Base-by-base conservation (phyloP, 2,329 filamentous ascomycete species). In the Monilinia polystroma region DNA sequence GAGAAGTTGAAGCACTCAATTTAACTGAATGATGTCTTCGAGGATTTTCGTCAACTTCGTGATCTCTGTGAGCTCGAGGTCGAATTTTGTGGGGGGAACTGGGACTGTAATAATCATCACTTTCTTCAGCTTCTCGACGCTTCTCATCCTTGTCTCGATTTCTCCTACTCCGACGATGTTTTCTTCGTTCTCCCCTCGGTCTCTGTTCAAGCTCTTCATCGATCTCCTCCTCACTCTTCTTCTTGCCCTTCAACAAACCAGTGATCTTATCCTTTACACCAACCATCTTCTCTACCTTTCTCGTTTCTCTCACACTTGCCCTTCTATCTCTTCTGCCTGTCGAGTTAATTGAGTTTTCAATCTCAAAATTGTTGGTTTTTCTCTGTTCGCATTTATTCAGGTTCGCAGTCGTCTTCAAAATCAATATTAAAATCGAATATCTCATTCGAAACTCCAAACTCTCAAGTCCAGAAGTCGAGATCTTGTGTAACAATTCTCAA, bases 121-220 rank as follows among this genome's bases (percentile, higher is more conserved):
- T 29, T 5, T 49, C 45, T 8, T 26, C 58, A 3, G n/a, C 45
- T 35, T 35, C 32, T 35, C 32, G 32, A 35, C 32, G 32, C 32
- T 35, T 35, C 14, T 62, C 58, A 38, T n/a, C 45, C n/a, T 51
- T 60, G 1, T 60, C 58, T 11, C 58, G 45, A 51, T 62, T 62
- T 38, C 45, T 62, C 29, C 58, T 62, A 38, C 45, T 62, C n/a
- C 58, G 23, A 8, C 58, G 58, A 52, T 62, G 47, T 51, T 62
- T 62, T 62, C 58, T 62, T 23, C 58, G 45, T 23, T 62, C 58
- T 41, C 58, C 51, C 10, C 58, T 14, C 58, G 58, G 58, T 62
- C 58, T 62, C 45, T 62, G 45, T 51, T 51, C 58, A 51, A 38
- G 32, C 14, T 41, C 58, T 20, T 51, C 45, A n/a, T 62, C 45